Evolutionary conservation across 1,284 basidiomycete species (phyloP).

Genomic region (Sanghuangporus baumii): DNA sequence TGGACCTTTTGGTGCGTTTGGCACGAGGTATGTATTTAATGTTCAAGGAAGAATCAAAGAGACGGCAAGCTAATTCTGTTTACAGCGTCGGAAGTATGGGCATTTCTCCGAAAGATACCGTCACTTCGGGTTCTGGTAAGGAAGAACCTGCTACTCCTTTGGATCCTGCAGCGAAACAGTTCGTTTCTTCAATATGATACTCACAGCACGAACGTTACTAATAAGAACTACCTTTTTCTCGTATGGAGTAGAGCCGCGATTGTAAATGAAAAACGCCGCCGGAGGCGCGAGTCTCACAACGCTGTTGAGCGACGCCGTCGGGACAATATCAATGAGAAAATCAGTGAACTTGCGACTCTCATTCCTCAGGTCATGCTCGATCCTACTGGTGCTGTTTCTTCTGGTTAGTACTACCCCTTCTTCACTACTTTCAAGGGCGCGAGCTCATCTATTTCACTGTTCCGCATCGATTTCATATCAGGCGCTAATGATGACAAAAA

Average conservation of each 20-base stretch:
- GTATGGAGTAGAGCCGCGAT: conserved; percentile 34
- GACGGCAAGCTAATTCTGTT: neutral
- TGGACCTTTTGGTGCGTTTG: conserved; percentile 12
- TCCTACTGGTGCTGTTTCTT: conserved; percentile 35
- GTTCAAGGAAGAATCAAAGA: neutral
- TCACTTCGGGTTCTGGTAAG: neutral
- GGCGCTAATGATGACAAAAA: neutral
- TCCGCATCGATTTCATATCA: neutral
- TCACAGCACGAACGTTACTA: neutral
- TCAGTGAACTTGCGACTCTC: conserved; percentile 81
- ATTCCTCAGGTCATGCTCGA: conserved; percentile 82
- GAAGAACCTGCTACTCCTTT: conserved; percentile 18
- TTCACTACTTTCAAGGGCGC: neutral
- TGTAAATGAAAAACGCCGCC: conserved; percentile 70
- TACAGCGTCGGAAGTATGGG: conserved; percentile 23
- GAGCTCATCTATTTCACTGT: neutral
- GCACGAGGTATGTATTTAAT: conserved; percentile 6
- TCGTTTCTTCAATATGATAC: conserved; percentile 22
- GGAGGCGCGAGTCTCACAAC: conserved; percentile 82
- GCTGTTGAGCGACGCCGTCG: conserved; percentile 83
- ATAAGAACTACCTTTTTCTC: neutral
- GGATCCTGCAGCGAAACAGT: conserved; percentile 39
- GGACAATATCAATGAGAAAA: conserved; percentile 94
- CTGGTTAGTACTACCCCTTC: neutral
- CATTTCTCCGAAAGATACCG: conserved; percentile 31